Evolutionary conservation across 78 protist species (phyloP).

Genomic region (Reticulomyxa filosa): DNA sequence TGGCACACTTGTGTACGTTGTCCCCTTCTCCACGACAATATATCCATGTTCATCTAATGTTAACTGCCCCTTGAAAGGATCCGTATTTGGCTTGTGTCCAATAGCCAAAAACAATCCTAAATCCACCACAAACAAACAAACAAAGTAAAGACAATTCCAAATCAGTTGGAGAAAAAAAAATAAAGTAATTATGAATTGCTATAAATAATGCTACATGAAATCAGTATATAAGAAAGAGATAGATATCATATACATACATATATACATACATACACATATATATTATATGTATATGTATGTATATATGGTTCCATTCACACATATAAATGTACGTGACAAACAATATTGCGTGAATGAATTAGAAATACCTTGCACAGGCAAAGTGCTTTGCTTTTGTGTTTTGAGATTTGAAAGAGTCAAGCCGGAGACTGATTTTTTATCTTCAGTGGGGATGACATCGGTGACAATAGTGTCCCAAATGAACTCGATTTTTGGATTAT

Average conservation of each 20-base stretch:
- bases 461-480: background rate
- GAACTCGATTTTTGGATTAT: background rate
- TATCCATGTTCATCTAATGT: background rate
- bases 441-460: no score
- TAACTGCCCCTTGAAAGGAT: background rate
- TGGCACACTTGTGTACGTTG: background rate
- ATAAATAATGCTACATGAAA: background rate
- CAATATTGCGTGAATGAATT: background rate
- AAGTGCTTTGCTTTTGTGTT: background rate
- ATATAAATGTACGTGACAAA: no score
- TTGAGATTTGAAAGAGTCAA: no score
- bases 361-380: background rate
- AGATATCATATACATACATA: constrained; percentile 6
- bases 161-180: background rate
- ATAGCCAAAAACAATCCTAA: constrained; percentile 1
- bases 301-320: background rate
- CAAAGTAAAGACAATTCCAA: no score
- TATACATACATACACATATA: background rate
- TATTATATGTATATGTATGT: background rate
- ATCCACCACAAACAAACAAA: background rate
- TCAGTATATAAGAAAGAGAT: background rate
- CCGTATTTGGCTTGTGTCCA: constrained; percentile 5
- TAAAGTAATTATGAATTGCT: background rate
- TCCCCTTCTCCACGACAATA: background rate
- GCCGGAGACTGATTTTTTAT: no score